Percentiles rank a stretch among this genome's conserved stretches.
These are phyloP conservation scores for Pleurotus tuoliensis DNA, from an alignment of 768 basidiomycete species.

Conservation along the genomic window DNA sequence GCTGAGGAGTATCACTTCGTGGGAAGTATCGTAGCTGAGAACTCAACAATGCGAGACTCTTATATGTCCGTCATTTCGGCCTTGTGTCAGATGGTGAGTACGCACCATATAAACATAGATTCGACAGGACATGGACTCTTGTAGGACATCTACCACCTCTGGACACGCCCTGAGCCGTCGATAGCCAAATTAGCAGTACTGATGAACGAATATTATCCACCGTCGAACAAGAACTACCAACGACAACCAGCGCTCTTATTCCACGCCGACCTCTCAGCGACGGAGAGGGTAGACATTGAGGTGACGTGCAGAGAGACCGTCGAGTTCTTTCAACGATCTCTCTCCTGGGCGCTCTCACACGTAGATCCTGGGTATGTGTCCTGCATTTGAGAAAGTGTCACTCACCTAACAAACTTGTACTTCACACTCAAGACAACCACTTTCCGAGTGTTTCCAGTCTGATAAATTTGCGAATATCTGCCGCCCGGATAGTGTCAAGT, in stretches of 20 bases:
- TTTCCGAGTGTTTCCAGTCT: neutral
- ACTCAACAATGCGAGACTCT: slow-evolving; percentile 21
- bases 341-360: slow-evolving; percentile 18
- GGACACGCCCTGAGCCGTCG: slow-evolving; percentile 21
- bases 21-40: slow-evolving; percentile 11
- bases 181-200: slow-evolving; percentile 31
- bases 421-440: neutral
- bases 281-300: slow-evolving; percentile 18
- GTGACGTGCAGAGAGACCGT: slow-evolving; percentile 14
- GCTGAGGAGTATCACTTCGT: slow-evolving; percentile 18
- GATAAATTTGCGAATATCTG: neutral
- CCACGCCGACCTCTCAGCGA: slow-evolving; percentile 20
- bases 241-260: slow-evolving; percentile 21
- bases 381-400: neutral
- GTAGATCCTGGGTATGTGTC: slow-evolving; percentile 13
- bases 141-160: slow-evolving; percentile 32
- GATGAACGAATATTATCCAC: slow-evolving; percentile 39
- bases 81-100: slow-evolving; percentile 26
- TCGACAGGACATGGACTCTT: neutral
- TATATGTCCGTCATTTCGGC: slow-evolving; percentile 27
- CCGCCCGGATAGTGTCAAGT: neutral
- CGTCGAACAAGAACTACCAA: slow-evolving; percentile 18
- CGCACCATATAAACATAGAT: neutral
- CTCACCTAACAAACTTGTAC: neutral
- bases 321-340: slow-evolving; percentile 14